phyloP scores from a whole-genome alignment of 805 yeast genomes.

The Wickerhamomyces rabaulensis region DNA sequence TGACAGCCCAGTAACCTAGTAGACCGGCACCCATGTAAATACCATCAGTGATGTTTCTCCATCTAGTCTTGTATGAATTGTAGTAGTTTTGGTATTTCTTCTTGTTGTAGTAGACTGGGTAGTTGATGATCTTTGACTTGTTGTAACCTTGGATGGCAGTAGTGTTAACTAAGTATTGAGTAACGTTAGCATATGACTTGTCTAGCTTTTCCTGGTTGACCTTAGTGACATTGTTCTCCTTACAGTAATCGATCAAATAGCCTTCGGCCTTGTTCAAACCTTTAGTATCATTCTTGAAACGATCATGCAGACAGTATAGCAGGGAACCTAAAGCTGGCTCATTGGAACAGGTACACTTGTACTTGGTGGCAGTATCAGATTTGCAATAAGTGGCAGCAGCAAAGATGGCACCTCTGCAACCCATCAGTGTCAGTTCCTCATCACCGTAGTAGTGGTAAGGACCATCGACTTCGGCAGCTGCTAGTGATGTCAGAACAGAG shows the following conservation, averaged over 20 bases:
- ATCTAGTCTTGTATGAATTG: constrained; percentile 25
- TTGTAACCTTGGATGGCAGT: constrained; percentile 30
- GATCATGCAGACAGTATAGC: constrained; percentile 24
- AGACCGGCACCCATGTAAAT: constrained; percentile 41
- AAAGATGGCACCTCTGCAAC: constrained; percentile 23
- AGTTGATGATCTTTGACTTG: constrained; percentile 25
- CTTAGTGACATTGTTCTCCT: constrained; percentile 7
- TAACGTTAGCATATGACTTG: constrained; percentile 39
- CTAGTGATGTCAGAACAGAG: background rate
- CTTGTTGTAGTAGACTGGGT: constrained; percentile 31
- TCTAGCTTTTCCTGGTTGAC: constrained; percentile 32
- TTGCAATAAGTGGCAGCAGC: constrained; percentile 21
- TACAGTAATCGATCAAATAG: constrained; percentile 24
- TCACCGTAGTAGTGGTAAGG: constrained; percentile 16
- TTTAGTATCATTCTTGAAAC: constrained; percentile 7
- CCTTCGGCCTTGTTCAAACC: constrained; percentile 11
- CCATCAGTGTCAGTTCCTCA: constrained; percentile 16
- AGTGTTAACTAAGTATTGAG: constrained; percentile 33
- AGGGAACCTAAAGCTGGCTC: constrained; percentile 27
- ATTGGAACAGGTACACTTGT: constrained; percentile 23
- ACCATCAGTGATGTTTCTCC: constrained; percentile 33
- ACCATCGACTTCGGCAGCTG: background rate
- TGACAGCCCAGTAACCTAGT: constrained; percentile 43
- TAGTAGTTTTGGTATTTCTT: constrained; percentile 22
- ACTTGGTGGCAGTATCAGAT: constrained; percentile 14